A percentile compares a stretch with the other conserved stretches of the same genome.
phyloP scores from a whole-genome alignment of 345 rosid species.

The Aquilaria sinensis region DNA sequence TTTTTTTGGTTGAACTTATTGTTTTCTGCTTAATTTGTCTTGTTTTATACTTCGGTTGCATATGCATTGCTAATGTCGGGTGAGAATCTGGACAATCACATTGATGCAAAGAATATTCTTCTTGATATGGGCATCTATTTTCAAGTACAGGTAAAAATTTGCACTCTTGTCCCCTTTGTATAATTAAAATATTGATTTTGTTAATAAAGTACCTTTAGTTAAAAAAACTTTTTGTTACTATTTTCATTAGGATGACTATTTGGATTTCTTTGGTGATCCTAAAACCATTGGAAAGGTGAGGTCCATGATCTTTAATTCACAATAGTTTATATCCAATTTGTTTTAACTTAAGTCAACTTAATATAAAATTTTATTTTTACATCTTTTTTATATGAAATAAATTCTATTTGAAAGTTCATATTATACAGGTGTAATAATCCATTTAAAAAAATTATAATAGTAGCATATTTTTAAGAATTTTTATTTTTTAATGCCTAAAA shows the following conservation, averaged over 20 bases:
- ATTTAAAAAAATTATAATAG: not conserved
- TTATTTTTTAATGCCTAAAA: not conserved
- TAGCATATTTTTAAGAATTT: not conserved
- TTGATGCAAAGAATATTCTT: constrained; percentile 27
- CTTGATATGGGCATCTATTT: constrained; percentile 41
- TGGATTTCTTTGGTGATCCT: constrained; percentile 40
- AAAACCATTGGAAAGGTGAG: constrained; percentile 39
- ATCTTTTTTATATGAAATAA: too few relatives aligned
- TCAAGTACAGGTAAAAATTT: constrained; percentile 34
- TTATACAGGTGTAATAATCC: too few relatives aligned
- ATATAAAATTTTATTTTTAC: too few relatives aligned
- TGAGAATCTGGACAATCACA: constrained; percentile 32
- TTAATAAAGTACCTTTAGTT: too few relatives aligned
- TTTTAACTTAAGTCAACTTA: too few relatives aligned
- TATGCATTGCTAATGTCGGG: constrained; percentile 41
- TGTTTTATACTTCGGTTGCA: constrained; percentile 25
- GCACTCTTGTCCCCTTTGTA: too few relatives aligned
- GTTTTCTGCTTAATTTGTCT: not conserved
- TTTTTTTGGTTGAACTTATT: not conserved
- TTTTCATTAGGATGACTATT: constrained; percentile 35
- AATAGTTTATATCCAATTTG: too few relatives aligned
- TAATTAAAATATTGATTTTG: too few relatives aligned
- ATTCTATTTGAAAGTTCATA: too few relatives aligned
- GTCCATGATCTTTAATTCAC: not conserved
- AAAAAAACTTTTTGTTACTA: not conserved